Evolutionary conservation across 1,284 basidiomycete species (phyloP).

Genomic region (Vanrija sp.): DNA sequence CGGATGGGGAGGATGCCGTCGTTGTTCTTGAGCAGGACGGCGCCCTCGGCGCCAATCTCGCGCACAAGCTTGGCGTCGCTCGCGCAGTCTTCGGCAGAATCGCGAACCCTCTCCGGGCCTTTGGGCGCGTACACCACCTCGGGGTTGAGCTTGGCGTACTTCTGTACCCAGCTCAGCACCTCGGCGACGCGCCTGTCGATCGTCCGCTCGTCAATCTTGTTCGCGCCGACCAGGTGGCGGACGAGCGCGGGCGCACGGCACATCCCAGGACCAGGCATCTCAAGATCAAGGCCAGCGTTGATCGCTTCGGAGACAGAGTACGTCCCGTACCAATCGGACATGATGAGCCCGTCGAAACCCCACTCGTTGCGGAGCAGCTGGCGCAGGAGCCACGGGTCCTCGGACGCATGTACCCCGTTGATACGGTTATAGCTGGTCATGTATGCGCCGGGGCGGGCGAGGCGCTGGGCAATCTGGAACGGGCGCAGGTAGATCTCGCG

Average conservation of each 20-base stretch:
- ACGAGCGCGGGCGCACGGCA: conserved; percentile 44
- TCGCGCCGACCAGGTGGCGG: conserved; percentile 58
- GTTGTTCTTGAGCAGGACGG: conserved; percentile 72
- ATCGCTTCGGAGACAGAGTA: conserved; percentile 63
- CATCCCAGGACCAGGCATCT: conserved; percentile 28
- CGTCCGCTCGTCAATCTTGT: conserved; percentile 51
- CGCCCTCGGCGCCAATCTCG: conserved; percentile 42
- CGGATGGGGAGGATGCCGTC: conserved; percentile 19
- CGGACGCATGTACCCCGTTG: conserved; percentile 67
- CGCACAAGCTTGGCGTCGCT: conserved; percentile 22
- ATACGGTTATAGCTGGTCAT: conserved; percentile 55
- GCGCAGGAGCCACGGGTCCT: conserved; percentile 57
- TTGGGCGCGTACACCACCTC: conserved; percentile 21
- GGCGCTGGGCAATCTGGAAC: conserved; percentile 75
- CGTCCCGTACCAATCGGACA: conserved; percentile 58
- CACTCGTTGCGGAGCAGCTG: conserved; percentile 56
- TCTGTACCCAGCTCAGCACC: conserved; percentile 39
- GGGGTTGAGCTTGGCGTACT: conserved; percentile 16
- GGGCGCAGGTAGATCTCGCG: conserved; percentile 73
- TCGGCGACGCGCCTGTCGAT: conserved; percentile 8
- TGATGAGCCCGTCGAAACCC: conserved; percentile 65
- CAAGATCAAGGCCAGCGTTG: conserved; percentile 65
- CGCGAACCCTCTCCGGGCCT: conserved; percentile 15
- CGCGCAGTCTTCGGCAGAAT: conserved; percentile 8
- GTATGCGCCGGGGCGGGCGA: conserved; percentile 49